phyloP scores from a whole-genome alignment of 768 basidiomycete species.

The Dictyophora rubrovolvata region DNA sequence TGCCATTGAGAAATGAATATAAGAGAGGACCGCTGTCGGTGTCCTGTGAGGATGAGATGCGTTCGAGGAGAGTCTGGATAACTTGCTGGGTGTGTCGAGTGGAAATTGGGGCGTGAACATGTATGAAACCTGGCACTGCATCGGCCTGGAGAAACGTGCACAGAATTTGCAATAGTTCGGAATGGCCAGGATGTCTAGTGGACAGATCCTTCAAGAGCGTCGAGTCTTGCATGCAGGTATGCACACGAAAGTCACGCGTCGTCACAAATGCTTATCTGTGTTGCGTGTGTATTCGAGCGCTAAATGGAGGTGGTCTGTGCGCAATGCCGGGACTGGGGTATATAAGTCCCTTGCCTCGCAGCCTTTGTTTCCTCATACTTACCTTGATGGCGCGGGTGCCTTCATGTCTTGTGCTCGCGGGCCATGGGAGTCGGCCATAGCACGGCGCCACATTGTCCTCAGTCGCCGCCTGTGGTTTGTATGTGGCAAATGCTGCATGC shows the following conservation, averaged over 20 bases:
- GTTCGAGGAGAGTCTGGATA: slow-evolving; percentile 28
- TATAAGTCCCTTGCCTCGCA: not conserved
- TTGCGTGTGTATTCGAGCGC: not conserved
- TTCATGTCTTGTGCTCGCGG: slow-evolving; percentile 33
- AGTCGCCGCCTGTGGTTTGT: slow-evolving; percentile 50
- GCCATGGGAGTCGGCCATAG: slow-evolving; percentile 49
- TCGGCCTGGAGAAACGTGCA: slow-evolving; percentile 22
- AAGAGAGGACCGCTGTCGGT: slow-evolving; percentile 19
- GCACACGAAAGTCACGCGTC: not conserved
- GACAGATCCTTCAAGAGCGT: not conserved
- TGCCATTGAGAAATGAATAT: slow-evolving; percentile 41
- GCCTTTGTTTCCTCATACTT: not conserved
- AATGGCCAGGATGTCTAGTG: not conserved
- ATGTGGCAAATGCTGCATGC: slow-evolving; percentile 63
- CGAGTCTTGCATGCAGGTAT: no score
- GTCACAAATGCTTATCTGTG: no score
- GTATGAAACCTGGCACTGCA: slow-evolving; percentile 55
- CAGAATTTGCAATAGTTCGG: slow-evolving; percentile 11
- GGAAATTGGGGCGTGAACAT: slow-evolving; percentile 48
- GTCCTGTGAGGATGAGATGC: slow-evolving; percentile 13
- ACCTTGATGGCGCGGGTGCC: not conserved
- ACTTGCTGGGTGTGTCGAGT: slow-evolving; percentile 35
- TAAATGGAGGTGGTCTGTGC: not conserved
- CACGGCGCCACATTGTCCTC: slow-evolving; percentile 61
- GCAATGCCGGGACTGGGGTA: not conserved